phyloP scores from a whole-genome alignment of 2,329 filamentous ascomycete species.

The Colletotrichum sp. region DNA sequence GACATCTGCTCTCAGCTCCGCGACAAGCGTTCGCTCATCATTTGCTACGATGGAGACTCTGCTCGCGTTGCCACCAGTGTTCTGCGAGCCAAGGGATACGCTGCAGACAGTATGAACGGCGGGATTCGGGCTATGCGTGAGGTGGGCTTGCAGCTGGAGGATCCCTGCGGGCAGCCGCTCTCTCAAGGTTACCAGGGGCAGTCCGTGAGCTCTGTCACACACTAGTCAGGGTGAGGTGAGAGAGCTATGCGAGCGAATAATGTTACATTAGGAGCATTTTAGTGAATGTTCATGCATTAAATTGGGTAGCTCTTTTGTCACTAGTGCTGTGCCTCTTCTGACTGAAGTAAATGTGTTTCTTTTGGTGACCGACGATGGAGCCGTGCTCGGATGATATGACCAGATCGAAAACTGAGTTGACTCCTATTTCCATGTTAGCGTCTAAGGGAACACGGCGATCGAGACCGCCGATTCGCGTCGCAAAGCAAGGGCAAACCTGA shows the following conservation, averaged over 20 bases:
- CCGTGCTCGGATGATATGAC: background rate
- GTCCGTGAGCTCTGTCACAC: background rate
- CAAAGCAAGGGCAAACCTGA: background rate
- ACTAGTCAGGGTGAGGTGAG: background rate
- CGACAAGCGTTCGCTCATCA: constrained; percentile 43
- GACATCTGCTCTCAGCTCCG: constrained; percentile 26
- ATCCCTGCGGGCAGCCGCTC: background rate
- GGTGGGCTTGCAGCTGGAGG: background rate
- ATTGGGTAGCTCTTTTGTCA: background rate
- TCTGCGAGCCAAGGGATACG: constrained; percentile 52
- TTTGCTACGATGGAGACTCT: constrained; percentile 61
- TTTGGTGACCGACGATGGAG: background rate
- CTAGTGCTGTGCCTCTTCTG: background rate
- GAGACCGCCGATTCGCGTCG: background rate
- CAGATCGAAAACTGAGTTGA: background rate
- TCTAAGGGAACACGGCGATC: background rate
- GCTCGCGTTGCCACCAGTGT: constrained; percentile 59
- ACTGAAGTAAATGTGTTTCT: background rate
- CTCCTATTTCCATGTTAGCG: background rate
- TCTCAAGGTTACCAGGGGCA: background rate
- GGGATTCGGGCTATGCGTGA: constrained; percentile 28
- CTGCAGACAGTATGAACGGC: constrained; percentile 50
- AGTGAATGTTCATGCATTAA: background rate
- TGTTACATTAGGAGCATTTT: background rate
- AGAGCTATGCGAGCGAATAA: background rate